A percentile compares a stretch with the other conserved stretches of the same genome.
phyloP scores from a whole-genome alignment of 2,329 filamentous ascomycete genomes.

The Ophiostoma ulmi region DNA sequence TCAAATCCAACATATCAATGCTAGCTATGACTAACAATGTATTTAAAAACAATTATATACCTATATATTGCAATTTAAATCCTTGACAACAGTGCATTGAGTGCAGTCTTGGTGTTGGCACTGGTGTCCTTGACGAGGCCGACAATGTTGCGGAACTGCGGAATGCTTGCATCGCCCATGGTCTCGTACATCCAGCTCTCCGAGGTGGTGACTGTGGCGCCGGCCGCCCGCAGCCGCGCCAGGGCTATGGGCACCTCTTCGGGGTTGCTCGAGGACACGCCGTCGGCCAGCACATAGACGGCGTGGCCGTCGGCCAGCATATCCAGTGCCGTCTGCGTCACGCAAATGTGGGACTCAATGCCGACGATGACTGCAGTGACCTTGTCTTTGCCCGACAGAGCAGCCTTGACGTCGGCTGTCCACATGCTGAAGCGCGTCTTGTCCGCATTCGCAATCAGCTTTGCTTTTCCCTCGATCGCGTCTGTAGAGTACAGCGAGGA shows the following conservation, averaged over 20 bases:
- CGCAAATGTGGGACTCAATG: constrained; percentile 91
- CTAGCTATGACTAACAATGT: too few species aligned
- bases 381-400: constrained; percentile 20
- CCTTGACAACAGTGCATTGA: constrained; percentile 62
- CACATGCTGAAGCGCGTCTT: constrained; percentile 91
- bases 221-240: constrained; percentile 66
- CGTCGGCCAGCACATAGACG: constrained; percentile 86
- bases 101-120: constrained; percentile 61
- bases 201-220: constrained; percentile 74
- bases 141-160: constrained; percentile 68
- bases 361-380: constrained; percentile 67
- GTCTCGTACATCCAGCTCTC: constrained; percentile 89
- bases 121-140: constrained; percentile 72
- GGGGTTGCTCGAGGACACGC: constrained; percentile 78
- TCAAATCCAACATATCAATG: too few species aligned
- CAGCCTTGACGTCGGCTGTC: constrained; percentile 58
- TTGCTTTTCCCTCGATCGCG: constrained; percentile 33
- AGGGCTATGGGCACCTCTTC: constrained; percentile 78
- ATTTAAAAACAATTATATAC: too few species aligned
- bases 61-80: constrained; percentile 34
- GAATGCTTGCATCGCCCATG: constrained; percentile 71
- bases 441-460: constrained; percentile 53
- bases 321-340: constrained; percentile 87
- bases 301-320: constrained; percentile 66
- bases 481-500: constrained; percentile 41